These are phyloP conservation scores for Zygotorulaspora sp. DNA, from an alignment of 805 yeast species.

Conservation along the genomic window DNA sequence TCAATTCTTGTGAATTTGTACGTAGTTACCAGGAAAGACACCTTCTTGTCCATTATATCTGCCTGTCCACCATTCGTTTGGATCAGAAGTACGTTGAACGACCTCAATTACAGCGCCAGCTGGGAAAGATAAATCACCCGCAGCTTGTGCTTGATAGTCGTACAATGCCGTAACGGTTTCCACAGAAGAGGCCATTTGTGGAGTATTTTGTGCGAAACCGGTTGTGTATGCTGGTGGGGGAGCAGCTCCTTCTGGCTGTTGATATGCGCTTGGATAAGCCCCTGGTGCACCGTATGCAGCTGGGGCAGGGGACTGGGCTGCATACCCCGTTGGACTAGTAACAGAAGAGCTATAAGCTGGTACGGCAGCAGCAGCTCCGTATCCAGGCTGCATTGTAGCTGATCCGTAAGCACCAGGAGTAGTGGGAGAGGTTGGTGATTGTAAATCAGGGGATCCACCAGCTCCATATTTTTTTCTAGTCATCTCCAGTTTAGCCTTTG, in stretches of 20 bases:
- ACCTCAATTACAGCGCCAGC: conserved; percentile 87
- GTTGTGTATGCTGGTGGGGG: conserved; percentile 17
- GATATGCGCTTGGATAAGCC: conserved; percentile 7
- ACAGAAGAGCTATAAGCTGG: conserved; percentile 4
- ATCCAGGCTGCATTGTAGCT: conserved; percentile 18
- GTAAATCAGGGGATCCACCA: conserved; percentile 16
- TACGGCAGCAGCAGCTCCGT: conserved; percentile 2
- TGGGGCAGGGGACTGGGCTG: conserved; percentile 4
- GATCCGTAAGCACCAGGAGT: conserved; percentile 16
- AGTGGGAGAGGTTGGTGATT: conserved; percentile 19
- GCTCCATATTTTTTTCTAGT: conserved; percentile 69
- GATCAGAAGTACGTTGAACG: conserved; percentile 74
- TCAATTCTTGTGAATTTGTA: conserved; percentile 51
- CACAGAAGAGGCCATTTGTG: conserved; percentile 34
- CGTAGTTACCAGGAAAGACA: conserved; percentile 95
- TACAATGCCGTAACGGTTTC: conserved; percentile 84
- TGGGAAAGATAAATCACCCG: conserved; percentile 80
- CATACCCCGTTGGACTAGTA: conserved; percentile 6
- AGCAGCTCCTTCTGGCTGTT: conserved; percentile 12
- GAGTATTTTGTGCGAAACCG: conserved; percentile 22
- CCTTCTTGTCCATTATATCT: conserved; percentile 78
- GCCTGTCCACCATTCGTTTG: conserved; percentile 99
- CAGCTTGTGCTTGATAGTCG: conserved; percentile 89
- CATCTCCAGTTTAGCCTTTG: conserved; percentile 76
- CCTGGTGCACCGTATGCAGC: conserved; percentile 9